Evolutionary conservation across 768 basidiomycete species (phyloP), one percentile per base, ranked within the genome.

Genomic region (Neoboletus subvelutipes): DNA sequence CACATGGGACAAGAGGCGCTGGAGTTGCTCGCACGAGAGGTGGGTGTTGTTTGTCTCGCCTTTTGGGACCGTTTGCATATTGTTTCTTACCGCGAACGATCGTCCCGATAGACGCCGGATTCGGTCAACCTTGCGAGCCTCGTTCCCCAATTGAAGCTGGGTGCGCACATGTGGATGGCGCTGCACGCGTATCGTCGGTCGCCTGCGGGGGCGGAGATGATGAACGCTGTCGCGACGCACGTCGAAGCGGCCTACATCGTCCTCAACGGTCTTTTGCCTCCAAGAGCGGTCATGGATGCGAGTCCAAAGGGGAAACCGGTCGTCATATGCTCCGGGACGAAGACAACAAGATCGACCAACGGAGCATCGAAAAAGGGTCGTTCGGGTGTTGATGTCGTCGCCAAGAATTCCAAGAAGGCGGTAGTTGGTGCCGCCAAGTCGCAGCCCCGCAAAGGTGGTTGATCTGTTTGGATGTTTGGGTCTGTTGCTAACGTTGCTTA

Each of bases 161-260:
- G 78, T 1, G 75, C 79, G 0, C 83, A 88, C 63, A 76, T 94
- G 26, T 89, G 87, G 85, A 73, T 83, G 45, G 84, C 86, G 0
- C 73, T 94, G 20, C 85, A 90, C 64, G 79, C 83, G 0, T 90
- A 94, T 70, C 80, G 83, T 15, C 75, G 73, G 6, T 73, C 69
- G 10, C 76, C 81, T 53, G 57, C 71, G 1, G 67, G 64, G 12
- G 45, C 48, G 15, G 71, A 80, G 24, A 79, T 83, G 65, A 76
- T 73, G 53, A 54, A 70, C 0, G 64, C 78, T 2, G 77, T 90
- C 41, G 71, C 79, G 9, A 64, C 72, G n/a, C 83, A 85, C 47
- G 75, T 82, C 1, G 82, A 80, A 12, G 72, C 79, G 15, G 87
- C 84, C 0, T 84, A 80, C 60, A 68, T 60, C 34, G 67, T 82